Conservation (phyloP, 2,329 filamentous ascomycete genomes). For the Colletotrichum navitas region DNA sequence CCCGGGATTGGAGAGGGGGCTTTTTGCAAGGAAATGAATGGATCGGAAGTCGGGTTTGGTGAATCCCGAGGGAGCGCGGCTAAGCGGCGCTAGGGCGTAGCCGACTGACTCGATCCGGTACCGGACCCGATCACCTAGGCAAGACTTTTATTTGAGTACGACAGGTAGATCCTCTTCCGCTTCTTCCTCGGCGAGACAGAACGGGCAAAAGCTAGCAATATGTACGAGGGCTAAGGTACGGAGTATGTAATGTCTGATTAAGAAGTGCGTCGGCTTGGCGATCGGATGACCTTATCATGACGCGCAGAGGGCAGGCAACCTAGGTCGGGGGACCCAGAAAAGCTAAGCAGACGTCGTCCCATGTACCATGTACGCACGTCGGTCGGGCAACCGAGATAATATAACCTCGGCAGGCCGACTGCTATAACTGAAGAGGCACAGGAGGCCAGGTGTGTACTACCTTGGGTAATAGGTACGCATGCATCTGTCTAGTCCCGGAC, state of each 20-base stretch:
- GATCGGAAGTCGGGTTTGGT: slow-evolving; percentile 35
- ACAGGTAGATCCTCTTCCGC: not conserved
- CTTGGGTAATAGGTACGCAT: no score
- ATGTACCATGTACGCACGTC: not conserved
- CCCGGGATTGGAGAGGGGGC: not conserved
- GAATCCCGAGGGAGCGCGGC: slow-evolving; percentile 29
- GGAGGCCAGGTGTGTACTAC: no score
- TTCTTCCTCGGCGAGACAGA: slow-evolving; percentile 11
- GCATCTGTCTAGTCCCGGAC: not conserved
- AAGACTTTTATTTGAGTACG: no score
- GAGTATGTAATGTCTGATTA: not conserved
- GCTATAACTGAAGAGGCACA: not conserved
- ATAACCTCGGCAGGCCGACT: not conserved
- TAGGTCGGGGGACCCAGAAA: not conserved
- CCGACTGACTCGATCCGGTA: slow-evolving; percentile 33
- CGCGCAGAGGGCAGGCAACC: not conserved
- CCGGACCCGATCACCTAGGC: not conserved
- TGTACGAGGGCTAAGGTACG: not conserved
- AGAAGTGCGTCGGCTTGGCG: not conserved
- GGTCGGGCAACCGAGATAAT: slow-evolving; percentile 25
- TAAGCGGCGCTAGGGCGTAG: slow-evolving; percentile 8
- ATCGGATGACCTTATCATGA: slow-evolving; percentile 15
- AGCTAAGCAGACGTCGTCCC: not conserved
- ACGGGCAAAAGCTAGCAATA: slow-evolving; percentile 11
- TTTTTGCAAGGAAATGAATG: slow-evolving; percentile 24